phyloP scores from a whole-genome alignment of 768 basidiomycete genomes.

The Xerocomellus amylosporus region DNA sequence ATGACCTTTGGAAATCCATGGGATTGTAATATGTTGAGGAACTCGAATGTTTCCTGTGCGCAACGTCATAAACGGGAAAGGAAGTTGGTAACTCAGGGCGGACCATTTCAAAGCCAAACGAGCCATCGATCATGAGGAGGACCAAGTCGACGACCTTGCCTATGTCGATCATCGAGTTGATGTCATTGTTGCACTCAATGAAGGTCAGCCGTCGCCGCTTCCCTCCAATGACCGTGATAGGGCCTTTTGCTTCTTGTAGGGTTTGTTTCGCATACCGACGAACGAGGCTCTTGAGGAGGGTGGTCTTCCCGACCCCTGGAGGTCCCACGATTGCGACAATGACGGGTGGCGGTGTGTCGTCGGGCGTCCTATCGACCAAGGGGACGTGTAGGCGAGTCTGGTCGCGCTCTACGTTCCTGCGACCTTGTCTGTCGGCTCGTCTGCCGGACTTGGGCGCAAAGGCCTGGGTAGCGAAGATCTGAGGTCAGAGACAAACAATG shows the following conservation, averaged over 20 bases:
- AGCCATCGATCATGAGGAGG: conserved; percentile 95
- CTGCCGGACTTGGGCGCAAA: conserved; percentile 92
- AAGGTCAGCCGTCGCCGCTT: conserved; percentile 94
- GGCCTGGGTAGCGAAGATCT: conserved; percentile 44
- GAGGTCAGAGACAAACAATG: not conserved
- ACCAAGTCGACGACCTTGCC: conserved; percentile 96
- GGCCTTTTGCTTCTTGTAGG: conserved; percentile 83
- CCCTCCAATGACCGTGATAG: conserved; percentile 91
- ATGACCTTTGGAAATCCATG: conserved; percentile 99
- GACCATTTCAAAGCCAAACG: conserved; percentile 99
- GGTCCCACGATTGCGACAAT: conserved; percentile 95
- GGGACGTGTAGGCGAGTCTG: conserved; percentile 96
- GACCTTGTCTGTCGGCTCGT: conserved; percentile 82
- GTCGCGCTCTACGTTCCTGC: conserved; percentile 88
- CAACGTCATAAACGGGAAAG: not conserved
- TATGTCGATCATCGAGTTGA: conserved; percentile 98
- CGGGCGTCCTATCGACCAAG: conserved; percentile 90
- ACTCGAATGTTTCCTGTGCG: conserved; percentile 93
- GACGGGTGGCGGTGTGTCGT: conserved; percentile 88
- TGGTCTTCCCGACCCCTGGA: conserved; percentile 95
- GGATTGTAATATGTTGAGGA: conserved; percentile 92
- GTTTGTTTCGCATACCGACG: conserved; percentile 93
- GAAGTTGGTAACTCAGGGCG: conserved; percentile 16
- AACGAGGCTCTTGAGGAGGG: conserved; percentile 87
- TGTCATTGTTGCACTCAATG: conserved; percentile 95